Base-by-base conservation (phyloP, 768 basidiomycete genomes). In the Kwoniella europaea region DNA sequence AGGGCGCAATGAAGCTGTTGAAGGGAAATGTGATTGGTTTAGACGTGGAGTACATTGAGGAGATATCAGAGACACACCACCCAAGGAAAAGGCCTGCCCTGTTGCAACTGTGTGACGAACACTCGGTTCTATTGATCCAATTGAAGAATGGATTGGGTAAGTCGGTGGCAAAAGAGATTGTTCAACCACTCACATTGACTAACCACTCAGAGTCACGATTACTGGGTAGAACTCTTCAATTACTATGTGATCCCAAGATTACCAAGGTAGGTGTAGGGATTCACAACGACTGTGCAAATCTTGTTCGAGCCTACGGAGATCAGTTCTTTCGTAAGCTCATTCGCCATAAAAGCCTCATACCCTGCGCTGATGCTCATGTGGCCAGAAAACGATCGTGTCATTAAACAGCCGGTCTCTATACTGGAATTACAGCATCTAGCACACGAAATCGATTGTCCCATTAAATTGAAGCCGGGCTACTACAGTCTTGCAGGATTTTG, bases 391-490 rank as follows among this genome's bases (percentile, higher is more conserved):
- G 44, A 41, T 18, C 67, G 13, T 27, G 16, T 18, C 18, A 24
- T 12, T 10, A 12, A 2, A 55, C 13, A n/a, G 2, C 54, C 13
- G 53, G 78, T 7, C 72, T 27, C 27, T 4, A 27, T 27, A 27
- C 27, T 83, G 41, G 82, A 83, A 42, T 71, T 83, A 10, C 73
- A 76, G 0, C 54, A 71, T 24, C 56, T 82, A 12, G 82, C 82
- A 18, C 71, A 79, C 1, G 29, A 55, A 12, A 74, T 77, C n/a
- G 82, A 83, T 46, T 15, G 75, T 70, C 6, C 78, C 75, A 16
- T 74, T 78, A 1, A 0, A 27, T 27, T 3, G 27, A 4, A 27
- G 27, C 4, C 76, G 75, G 29, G 57, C 22, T 12, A 29, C 18
- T 4, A 46, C 79, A 29, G 81, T 82, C 43, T 83, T 13, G 75